Base-by-base conservation (phyloP, 805 yeast genomes). In the Metschnikowia picachoensis region DNA sequence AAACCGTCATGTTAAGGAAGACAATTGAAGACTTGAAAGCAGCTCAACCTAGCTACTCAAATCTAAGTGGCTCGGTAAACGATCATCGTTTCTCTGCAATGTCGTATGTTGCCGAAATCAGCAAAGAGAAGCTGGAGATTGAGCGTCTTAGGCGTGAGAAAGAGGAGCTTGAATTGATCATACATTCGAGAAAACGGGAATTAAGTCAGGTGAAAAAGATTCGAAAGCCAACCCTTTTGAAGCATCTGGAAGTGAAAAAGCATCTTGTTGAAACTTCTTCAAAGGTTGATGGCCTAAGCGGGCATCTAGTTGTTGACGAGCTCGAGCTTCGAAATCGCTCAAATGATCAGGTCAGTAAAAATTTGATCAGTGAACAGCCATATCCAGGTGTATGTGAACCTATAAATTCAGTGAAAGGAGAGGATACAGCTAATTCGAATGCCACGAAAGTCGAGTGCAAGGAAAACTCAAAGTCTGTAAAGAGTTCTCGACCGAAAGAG, bases 1-100 rank as follows among this genome's bases (percentile, higher is more conserved):
- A 68, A 41, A 51, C 65, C 0, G 56, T 58, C 10, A 61, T 56
- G 29, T 52, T 70, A 39, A 46, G 52, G 11, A 55, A 59, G 30
- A 51, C 52, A 12, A 43, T 68, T 17, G 54, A 58, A 15, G 34
- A 16, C 10, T 46, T 67, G 27, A 61, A 59, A 44, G 43, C 29
- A 9, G 17, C 15, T 2, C 39, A 43, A 15, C 30, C 20, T 7
- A 29, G 25, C 27, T 9, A 11, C 28, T 6, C 13, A 4, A 13
- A 10, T 12, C 35, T 14, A n/a, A 16, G 31, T 12, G 25, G 12
- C 8, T 20, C 36, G 14, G 25, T 15, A 8, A 27, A 8, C 17
- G 35, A 42, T 16, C 25, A 5, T 14, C 25, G 31, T 6, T 8
- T 8, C 25, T 20, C 25, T 7, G 25, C 25, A 20, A 20, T 20